Evolutionary conservation across 2,329 filamentous ascomycete genomes (phyloP), one percentile per base, ranked within the genome.

Genomic region (Nemania sp.): DNA sequence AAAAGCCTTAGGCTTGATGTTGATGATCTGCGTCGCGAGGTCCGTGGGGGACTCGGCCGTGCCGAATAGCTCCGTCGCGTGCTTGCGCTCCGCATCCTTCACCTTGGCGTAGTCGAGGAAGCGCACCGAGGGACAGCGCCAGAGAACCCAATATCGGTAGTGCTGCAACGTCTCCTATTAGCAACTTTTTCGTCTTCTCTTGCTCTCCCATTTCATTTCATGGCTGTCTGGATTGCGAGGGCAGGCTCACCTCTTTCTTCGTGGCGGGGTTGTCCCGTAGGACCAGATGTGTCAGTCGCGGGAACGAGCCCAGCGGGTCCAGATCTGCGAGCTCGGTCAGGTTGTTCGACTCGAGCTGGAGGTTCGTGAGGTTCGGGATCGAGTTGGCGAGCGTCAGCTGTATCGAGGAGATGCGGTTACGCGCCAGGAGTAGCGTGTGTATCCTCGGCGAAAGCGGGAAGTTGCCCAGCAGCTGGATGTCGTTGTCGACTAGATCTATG

Each of bases 401-500:
- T 73, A 99, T 93, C 72, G 84, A 86, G 59, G 88, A 81, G 73
- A 99, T 84, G 69, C 95, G 89, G 79, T 99, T 99, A 66, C 92
- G 88, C 55, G 92, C 92, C 56, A 97, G 86, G 49, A 99, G 87
- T 43, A 99, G 85, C 18, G 92, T 96, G 69, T 87, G 90, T 71
- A 98, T 83, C 68, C 95, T 90, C 47, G 92, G 93, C 57, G 90
- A 94, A 52, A 96, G 87, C 3, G 95, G 95, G 75, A 99, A 97
- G 80, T 97, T 97, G 67, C 88, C 89, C 65, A 99, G 85, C 51
- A 89, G 82, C 69, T 91, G 87, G 72, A 99, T 94, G 78, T 97
- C 93, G 77, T 99, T 99, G 82, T 99, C 95, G 77, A 95, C 98
- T 72, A 99, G 89, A 80, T 99, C 95, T 82, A 99, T 96, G 67